Evolutionary conservation across 306 rosid species (phyloP), one percentile per base, ranked within the genome.

Genomic region (Malus sylvestris): DNA sequence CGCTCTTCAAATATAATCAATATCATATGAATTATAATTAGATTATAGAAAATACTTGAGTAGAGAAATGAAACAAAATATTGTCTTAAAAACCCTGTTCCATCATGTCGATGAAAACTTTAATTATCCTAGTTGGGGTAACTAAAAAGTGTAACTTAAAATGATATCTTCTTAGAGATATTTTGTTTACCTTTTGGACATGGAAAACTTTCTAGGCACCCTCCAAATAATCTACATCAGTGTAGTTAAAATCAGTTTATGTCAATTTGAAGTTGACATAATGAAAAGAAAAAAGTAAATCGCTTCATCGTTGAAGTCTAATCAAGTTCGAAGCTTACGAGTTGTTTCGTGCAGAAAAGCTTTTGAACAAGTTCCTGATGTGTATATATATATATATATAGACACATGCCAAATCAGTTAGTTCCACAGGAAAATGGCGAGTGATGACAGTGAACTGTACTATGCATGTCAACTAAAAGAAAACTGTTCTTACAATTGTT

Each of bases 131-230:
- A 3, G 64, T 23, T 59, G 64, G 64, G 64, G 29, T 59, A 59
- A 25, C 18, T 27, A 27, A 14, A 61, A 14, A 71, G 25, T 25
- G 25, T 25, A 25, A 25, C 25, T 25, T 25, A 25, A 25, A 25
- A 25, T 25, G 0, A 25, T 25, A 25, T 25, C 25, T 25, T 25
- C 25, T 25, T 25, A 25, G 25, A 25, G 25, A 25, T 27, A 12
- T 70, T 6, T n/a, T 60, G 38, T 15, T 32, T 57, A 81, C 84
- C 84, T 81, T 71, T 66, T 3, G 74, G 44, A 71, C 84, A 81
- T 22, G 33, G 74, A 55, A 2, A 25, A 25, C 25, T 25, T 25
- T 25, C 25, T 25, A 25, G 25, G 25, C 25, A 25, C 25, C 25
- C 25, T 25, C 25, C 25, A 25, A 25, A 25, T 25, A 25, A 14